Evolutionary conservation across 2,329 filamentous ascomycete genomes (phyloP).

Genomic region (Epichloe gansuensis): DNA sequence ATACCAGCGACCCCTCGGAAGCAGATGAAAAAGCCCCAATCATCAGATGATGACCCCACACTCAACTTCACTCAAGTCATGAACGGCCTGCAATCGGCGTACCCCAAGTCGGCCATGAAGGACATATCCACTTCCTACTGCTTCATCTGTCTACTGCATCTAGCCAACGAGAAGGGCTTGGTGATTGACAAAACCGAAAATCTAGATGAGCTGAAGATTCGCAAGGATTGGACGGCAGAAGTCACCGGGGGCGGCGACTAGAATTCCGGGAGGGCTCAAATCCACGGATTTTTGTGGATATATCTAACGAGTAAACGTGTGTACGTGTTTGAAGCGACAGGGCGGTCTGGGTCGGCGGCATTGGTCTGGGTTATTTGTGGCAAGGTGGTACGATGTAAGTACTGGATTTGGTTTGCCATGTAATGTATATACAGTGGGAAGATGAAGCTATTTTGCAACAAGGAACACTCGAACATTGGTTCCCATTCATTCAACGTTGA

Average conservation of each 20-base stretch:
- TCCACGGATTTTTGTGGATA: too few relatives aligned
- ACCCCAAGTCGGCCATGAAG: constrained; percentile 72
- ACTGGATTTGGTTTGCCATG: too few relatives aligned
- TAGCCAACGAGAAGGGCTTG: constrained; percentile 88
- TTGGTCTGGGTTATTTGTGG: too few relatives aligned
- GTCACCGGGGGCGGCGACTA: constrained; percentile 30
- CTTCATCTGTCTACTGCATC: constrained; percentile 84
- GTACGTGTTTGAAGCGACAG: neutral
- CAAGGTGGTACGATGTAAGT: too few relatives aligned
- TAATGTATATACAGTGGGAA: too few relatives aligned
- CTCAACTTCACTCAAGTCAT: constrained; percentile 88
- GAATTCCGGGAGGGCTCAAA: neutral
- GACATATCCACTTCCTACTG: constrained; percentile 91
- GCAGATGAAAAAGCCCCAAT: constrained; percentile 20
- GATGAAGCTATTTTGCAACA: too few relatives aligned
- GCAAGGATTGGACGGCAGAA: constrained; percentile 50
- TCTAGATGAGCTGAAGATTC: constrained; percentile 47
- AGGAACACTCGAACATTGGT: too few relatives aligned
- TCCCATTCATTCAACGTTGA: too few relatives aligned
- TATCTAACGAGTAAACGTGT: neutral
- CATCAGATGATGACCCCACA: constrained; percentile 31
- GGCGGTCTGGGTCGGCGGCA: too few relatives aligned
- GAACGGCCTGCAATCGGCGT: constrained; percentile 76
- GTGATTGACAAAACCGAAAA: constrained; percentile 54
- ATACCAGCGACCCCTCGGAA: constrained; percentile 15